Conservation (phyloP, 352 stramenopile species). For the Pythium chondricola region DNA sequence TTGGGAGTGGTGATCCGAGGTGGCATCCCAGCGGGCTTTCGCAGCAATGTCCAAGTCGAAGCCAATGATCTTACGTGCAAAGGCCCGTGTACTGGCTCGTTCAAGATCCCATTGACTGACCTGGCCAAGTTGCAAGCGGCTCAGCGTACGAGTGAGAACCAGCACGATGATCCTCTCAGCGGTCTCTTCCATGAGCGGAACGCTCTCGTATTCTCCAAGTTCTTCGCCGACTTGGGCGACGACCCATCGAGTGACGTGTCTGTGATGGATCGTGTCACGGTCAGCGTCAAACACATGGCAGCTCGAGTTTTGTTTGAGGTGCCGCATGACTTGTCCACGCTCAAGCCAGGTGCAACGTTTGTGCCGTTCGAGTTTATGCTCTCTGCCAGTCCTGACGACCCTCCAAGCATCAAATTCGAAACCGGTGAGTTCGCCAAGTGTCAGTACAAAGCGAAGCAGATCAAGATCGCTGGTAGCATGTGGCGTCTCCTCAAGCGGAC, state of each 20-base stretch:
- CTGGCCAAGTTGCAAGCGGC: constrained; percentile 20
- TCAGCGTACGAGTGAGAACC: background rate
- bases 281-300: constrained; percentile 57
- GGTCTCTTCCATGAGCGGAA: constrained; percentile 53
- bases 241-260: too few relatives aligned
- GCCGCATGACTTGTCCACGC: constrained; percentile 27
- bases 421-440: constrained; percentile 67
- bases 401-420: constrained; percentile 43
- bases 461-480: constrained; percentile 42
- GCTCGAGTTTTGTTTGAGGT: constrained; percentile 63
- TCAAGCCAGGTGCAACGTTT: constrained; percentile 35
- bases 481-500: constrained; percentile 39
- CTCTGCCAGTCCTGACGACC: constrained; percentile 33
- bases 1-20: constrained; percentile 53
- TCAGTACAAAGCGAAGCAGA: constrained; percentile 50
- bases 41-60: constrained; percentile 47
- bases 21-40: constrained; percentile 42
- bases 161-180: constrained; percentile 8
- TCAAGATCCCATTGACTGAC: constrained; percentile 56
- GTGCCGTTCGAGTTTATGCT: constrained; percentile 48
- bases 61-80: constrained; percentile 56
- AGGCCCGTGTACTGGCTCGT: constrained; percentile 46
- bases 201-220: constrained; percentile 51
- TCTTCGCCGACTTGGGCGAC: constrained; percentile 23
- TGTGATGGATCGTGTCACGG: constrained; percentile 51